phyloP scores from a whole-genome alignment of 2,329 filamentous ascomycete species.

The Delphinella strobiligena region DNA sequence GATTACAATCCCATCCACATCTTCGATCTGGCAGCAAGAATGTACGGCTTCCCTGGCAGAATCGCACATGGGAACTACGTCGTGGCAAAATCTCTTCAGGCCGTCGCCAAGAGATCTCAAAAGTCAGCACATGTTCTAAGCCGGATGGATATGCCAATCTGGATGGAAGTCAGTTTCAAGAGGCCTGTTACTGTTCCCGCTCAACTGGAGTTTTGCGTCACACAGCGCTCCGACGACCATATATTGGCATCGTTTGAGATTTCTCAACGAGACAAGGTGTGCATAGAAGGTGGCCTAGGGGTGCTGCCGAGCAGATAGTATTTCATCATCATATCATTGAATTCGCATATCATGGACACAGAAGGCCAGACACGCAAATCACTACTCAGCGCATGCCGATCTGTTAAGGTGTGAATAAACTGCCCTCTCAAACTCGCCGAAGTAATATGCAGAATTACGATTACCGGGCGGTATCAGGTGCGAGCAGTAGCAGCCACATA shows the following conservation, averaged over 20 bases:
- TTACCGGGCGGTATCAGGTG: background rate
- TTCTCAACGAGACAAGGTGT: background rate
- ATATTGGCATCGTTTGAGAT: background rate
- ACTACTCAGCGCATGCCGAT: too few species aligned
- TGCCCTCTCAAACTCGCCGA: background rate
- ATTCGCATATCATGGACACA: too few species aligned
- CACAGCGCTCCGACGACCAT: background rate
- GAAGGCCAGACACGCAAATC: too few species aligned
- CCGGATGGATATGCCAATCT: background rate
- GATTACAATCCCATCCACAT: conserved; percentile 3
- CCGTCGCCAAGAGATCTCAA: background rate
- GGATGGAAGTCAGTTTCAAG: background rate
- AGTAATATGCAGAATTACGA: background rate
- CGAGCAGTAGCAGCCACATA: background rate
- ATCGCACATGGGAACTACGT: conserved; percentile 2
- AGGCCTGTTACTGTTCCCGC: background rate
- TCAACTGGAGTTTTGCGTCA: background rate
- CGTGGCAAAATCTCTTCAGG: background rate
- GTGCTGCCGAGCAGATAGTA: background rate
- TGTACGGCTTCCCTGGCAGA: background rate
- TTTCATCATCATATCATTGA: background rate
- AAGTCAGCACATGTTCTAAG: background rate
- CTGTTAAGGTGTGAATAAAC: background rate
- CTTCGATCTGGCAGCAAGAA: background rate
- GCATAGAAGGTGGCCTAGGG: background rate